phyloP scores from a whole-genome alignment of 164 flowering plant species.

The Cinnamomum micranthum region DNA sequence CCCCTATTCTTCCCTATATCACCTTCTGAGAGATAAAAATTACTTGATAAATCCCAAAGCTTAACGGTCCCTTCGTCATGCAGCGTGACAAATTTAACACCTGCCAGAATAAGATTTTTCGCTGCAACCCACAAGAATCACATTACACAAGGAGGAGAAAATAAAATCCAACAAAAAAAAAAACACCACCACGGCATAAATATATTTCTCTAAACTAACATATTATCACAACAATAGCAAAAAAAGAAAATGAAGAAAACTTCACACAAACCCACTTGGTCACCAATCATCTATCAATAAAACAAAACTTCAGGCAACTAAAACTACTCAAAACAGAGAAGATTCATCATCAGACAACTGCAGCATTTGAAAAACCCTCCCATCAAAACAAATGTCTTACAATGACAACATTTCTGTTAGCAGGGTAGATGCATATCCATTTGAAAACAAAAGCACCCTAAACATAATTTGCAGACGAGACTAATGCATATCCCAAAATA shows the following conservation, averaged over 20 bases:
- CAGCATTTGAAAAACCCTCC: neutral
- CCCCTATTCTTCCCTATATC: conserved; percentile 81
- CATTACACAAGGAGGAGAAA: neutral
- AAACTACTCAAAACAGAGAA: neutral
- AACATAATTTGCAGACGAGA: neutral
- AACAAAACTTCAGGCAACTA: neutral
- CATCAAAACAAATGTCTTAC: neutral
- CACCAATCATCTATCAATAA: neutral
- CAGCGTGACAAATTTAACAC: conserved; percentile 83
- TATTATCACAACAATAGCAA: neutral
- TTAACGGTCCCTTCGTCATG: conserved; percentile 79
- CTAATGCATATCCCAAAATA: neutral
- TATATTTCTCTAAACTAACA: neutral
- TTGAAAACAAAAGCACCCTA: neutral
- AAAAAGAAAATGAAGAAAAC: neutral
- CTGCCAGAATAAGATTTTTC: conserved; percentile 83
- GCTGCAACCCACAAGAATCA: conserved; percentile 43
- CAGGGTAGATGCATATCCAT: neutral
- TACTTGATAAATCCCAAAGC: conserved; percentile 82
- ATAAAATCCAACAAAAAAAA: neutral
- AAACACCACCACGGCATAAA: neutral
- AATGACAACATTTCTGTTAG: neutral
- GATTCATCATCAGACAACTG: neutral
- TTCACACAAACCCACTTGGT: neutral
- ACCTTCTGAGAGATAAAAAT: conserved; percentile 62